Evolutionary conservation across 306 rosid species (phyloP), one percentile per base, ranked within the genome.

Genomic region (Hippophae tibetana): DNA sequence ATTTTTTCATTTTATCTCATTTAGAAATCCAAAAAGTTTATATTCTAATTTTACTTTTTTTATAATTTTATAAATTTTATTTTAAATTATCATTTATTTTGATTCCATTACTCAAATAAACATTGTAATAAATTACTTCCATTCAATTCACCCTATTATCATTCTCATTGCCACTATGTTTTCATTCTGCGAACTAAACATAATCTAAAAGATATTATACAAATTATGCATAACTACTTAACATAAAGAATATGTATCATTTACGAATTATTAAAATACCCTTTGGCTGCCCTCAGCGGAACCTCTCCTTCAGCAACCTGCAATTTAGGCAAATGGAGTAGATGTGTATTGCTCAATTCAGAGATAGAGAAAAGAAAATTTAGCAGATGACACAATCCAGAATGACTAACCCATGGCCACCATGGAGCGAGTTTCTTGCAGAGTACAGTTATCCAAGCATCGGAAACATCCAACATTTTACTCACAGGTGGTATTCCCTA

Each of bases 331-430:
- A 77, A 54, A 23, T 40, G 60, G 52, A 43, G 5, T 60, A 50
- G 59, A 56, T 59, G 65, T 57, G 42, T 43, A 46, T 23, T 9
- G 56, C 46, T 59, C 11, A 60, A 27, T 52, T 44, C 13, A 68
- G 51, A 60, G 40, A 54, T 6, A 13, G 26, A 61, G 51, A 79
- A 54, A 26, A 12, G 38, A 31, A 31, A 31, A 60, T 51, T 26
- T 42, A 55, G 49, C 59, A 69, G 47, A 61, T 52, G 18, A 31
- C 11, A 18, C 7, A 42, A 8, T 51, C 14, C 56, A 57, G 8
- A 41, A 61, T 27, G 50, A 82, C 87, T 74, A 73, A 85, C 96
- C 96, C 98, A 85, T 31, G 89, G 86, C 98, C 98, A 92, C 98
- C 98, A 87, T 26, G 45, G 41, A 38, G 50, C 47, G 65, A 92